These are phyloP conservation scores for Thuja plicata DNA, from an alignment of 83 land plant genomes.

Conservation along the genomic window DNA sequence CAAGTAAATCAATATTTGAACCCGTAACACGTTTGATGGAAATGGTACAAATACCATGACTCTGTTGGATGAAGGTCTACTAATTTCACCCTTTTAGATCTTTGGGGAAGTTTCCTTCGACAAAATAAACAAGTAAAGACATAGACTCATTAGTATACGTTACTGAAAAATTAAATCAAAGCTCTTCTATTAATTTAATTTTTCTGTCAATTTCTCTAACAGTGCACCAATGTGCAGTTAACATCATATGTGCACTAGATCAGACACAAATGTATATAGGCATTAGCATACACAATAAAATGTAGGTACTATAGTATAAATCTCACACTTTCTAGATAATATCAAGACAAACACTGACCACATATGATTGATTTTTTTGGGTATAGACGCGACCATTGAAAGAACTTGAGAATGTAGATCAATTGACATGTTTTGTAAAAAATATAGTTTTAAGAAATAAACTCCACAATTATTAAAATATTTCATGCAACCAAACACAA, in stretches of 20 bases:
- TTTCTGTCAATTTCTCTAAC: not conserved
- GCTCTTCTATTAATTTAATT: not conserved
- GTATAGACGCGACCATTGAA: too few species aligned
- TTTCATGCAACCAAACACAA: too few species aligned
- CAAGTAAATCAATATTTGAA: not conserved
- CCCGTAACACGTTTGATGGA: not conserved
- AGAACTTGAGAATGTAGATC: too few species aligned
- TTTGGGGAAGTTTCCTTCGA: constrained; percentile 90
- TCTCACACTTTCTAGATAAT: not conserved
- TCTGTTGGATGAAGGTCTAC: constrained; percentile 91
- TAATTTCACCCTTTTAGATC: constrained; percentile 85
- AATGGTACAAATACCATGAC: constrained; percentile 64
- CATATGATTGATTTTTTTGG: too few species aligned
- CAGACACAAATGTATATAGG: not conserved
- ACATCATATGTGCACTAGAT: not conserved
- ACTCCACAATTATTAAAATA: too few species aligned
- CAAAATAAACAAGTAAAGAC: constrained; percentile 6
- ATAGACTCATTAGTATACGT: not conserved
- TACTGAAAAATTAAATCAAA: not conserved
- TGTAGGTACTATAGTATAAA: not conserved
- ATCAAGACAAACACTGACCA: too few species aligned
- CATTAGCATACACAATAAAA: not conserved
- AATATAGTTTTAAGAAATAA: too few species aligned
- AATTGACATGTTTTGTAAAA: too few species aligned
- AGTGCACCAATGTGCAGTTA: not conserved